A percentile compares a stretch with the other conserved stretches of the same genome.
phyloP scores from a whole-genome alignment of 2,329 filamentous ascomycete genomes.

The Meredithiella fracta region DNA sequence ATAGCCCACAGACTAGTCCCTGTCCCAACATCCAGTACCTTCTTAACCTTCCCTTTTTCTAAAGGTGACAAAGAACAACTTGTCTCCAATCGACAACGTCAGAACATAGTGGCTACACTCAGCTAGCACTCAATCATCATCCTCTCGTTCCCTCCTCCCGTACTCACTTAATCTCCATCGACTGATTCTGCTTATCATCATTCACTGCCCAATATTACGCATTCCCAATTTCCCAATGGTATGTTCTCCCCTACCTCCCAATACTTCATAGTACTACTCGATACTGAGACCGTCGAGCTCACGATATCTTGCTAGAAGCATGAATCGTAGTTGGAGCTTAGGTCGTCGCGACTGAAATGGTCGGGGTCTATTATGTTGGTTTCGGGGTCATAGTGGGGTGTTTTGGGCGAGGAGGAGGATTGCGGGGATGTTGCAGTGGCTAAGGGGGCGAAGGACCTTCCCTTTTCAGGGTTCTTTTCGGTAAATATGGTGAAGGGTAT shows the following conservation, averaged over 20 bases:
- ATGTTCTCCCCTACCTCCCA: constrained; percentile 19
- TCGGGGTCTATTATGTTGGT: neutral
- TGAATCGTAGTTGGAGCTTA: neutral
- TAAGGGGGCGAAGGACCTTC: neutral
- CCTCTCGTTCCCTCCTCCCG: neutral
- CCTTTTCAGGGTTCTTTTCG: neutral
- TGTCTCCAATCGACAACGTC: neutral
- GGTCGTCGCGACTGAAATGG: neutral
- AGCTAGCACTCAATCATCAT: neutral
- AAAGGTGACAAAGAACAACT: neutral
- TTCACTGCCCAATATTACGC: constrained; percentile 15
- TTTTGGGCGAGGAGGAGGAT: neutral
- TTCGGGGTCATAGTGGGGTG: neutral
- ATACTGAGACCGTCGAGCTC: constrained; percentile 15
- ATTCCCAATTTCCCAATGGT: constrained; percentile 17
- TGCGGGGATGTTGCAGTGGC: neutral
- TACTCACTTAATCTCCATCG: neutral
- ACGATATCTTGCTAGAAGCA: neutral
- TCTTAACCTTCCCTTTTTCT: neutral
- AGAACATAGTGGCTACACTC: neutral
- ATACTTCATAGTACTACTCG: constrained; percentile 16
- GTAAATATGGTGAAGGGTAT: no score
- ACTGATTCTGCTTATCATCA: constrained; percentile 1
- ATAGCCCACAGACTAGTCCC: constrained; percentile 32
- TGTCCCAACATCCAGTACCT: constrained; percentile 29